Evolutionary conservation across 129 eudicot genomes (phyloP).

Genomic region (Apium graveolens): DNA sequence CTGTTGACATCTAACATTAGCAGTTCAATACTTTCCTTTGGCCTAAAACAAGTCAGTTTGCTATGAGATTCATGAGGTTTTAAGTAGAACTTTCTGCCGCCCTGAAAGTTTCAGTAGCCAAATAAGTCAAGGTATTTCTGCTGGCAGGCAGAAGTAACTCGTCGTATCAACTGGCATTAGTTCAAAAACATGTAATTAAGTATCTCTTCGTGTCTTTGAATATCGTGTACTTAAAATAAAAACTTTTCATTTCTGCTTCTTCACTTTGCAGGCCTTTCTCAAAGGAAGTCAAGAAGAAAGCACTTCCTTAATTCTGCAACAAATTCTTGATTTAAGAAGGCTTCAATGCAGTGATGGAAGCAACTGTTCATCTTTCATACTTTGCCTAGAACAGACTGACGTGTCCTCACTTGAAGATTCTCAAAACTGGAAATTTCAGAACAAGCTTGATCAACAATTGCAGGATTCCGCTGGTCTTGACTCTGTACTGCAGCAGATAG

Average conservation of each 20-base stretch:
- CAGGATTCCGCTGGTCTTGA: constrained; percentile 22
- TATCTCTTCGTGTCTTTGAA: background rate
- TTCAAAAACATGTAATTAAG: background rate
- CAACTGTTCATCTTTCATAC: constrained; percentile 15
- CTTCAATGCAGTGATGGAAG: constrained; percentile 37
- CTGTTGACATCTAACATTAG: background rate
- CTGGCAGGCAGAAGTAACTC: background rate
- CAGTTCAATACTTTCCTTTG: too few relatives aligned
- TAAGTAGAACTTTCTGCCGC: background rate
- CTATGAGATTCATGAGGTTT: background rate
- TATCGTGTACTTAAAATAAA: background rate
- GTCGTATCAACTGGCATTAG: background rate
- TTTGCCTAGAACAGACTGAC: constrained; percentile 26
- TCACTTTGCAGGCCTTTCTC: constrained; percentile 25
- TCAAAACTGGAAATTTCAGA: constrained; percentile 21
- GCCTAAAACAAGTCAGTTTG: background rate
- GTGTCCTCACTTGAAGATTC: constrained; percentile 13
- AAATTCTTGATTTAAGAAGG: constrained; percentile 53
- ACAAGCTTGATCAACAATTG: constrained; percentile 19
- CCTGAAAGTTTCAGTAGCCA: background rate
- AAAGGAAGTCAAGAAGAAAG: constrained; percentile 19
- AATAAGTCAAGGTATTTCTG: background rate
- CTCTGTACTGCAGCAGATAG: constrained; percentile 17
- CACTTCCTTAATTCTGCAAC: constrained; percentile 40
- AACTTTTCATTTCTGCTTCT: background rate